Evolutionary conservation across 257 asterid genomes (phyloP).

Genomic region (Plantago major): DNA sequence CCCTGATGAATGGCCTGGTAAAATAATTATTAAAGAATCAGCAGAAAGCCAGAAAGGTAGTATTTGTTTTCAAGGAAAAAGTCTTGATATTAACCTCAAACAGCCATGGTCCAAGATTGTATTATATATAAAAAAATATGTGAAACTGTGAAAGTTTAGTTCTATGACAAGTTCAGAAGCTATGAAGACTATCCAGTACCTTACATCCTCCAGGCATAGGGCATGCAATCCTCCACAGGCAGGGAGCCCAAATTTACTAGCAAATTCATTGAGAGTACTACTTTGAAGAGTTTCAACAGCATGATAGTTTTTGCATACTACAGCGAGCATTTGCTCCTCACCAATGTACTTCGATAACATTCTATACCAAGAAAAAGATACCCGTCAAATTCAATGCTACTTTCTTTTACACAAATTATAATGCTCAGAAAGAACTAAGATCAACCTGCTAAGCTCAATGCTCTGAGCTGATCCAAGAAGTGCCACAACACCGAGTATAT

Average conservation of each 20-base stretch:
- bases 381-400: background rate
- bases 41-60: background rate
- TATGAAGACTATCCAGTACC: slow-evolving; percentile 31
- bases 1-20: slow-evolving; percentile 32
- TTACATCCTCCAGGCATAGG: slow-evolving; percentile 48
- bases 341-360: slow-evolving; percentile 55
- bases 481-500: slow-evolving; percentile 59
- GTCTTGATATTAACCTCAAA: too few species aligned
- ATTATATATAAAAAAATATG: too few species aligned
- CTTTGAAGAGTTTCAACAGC: slow-evolving; percentile 34
- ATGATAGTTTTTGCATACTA: slow-evolving; percentile 46
- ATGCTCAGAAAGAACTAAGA: slow-evolving; percentile 8
- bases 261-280: slow-evolving; percentile 26
- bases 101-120: too few species aligned
- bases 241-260: slow-evolving; percentile 28
- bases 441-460: slow-evolving; percentile 59
- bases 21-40: slow-evolving; percentile 5
- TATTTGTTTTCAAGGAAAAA: background rate
- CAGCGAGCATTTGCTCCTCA: slow-evolving; percentile 58
- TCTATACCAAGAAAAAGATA: slow-evolving; percentile 28
- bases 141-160: background rate
- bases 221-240: slow-evolving; percentile 28
- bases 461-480: slow-evolving; percentile 47
- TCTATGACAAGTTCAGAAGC: background rate
- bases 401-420: background rate